Evolutionary conservation across 2,329 filamentous ascomycete genomes (phyloP), one percentile per base, ranked within the genome.

Genomic region (Epichloe gansuensis): DNA sequence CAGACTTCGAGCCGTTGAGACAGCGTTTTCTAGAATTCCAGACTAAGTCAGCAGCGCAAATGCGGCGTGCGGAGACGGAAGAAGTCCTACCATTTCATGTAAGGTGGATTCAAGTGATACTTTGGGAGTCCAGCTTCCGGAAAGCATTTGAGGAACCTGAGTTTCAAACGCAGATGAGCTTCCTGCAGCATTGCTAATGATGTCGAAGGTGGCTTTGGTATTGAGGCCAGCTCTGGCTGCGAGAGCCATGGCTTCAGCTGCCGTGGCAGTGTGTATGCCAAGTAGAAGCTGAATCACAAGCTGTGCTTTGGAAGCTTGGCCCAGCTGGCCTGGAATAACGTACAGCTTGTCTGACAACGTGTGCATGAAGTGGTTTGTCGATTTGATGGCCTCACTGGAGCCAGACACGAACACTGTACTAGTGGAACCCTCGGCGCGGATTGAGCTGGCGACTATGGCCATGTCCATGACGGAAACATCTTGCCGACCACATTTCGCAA

Each of bases 311-410:
- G 74, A 76, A 2, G 75, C 76, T 0, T 72, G 72, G 0, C 75
- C 75, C 13, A 75, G 57, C 0, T 72, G 74, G 0, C 75, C 75
- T 0, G 72, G 71, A 11, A 48, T 72, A 2, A 75, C 60, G 56
- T 72, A 75, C 4, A 85, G 65, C 58, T 82, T 82, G 38, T 71
- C 72, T 1, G 79, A 75, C 72, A 85, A 77, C 54, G 73, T 72
- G 42, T 76, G 69, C 1, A 85, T 69, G 4, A 85, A 63, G 39
- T 70, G 72, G n/a, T 72, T 71, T 0, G 76, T 39, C 72, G 72
- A 45, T 23, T 74, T 66, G 2, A 85, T 64, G 3, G 75, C 75
- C 3, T 70, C 69, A 0, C 72, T 67, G 0, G 73, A 67, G 0
- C 75, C 81, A 1, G 77, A 75, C 0, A 80, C 78, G 69, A 85